Evolutionary conservation across 331 rosid genomes (phyloP), one percentile per base, ranked within the genome.

Genomic region (Quercus lobata): DNA sequence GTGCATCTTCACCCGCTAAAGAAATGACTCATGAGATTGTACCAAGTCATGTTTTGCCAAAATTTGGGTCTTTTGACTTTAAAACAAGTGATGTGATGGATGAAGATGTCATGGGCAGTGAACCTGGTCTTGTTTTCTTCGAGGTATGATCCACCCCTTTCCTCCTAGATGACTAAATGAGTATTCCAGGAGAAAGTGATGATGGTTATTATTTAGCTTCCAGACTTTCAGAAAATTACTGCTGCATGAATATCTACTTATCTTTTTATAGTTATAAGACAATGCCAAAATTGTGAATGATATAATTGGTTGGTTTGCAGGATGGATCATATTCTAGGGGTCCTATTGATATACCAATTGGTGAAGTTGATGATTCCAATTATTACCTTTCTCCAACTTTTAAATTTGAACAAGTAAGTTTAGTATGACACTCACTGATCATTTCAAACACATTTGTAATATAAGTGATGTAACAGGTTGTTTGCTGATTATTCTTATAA

Each of bases 291-390:
- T 7, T 15, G n/a, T 25, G 17, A 27, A 62, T 62, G 17, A 27
- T 62, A 18, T 62, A 30, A 19, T 34, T 68, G 16, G 24, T 66
- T 30, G 7, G 79, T 80, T 78, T 83, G 84, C 91, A 95, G 98
- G 99, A 95, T 70, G 99, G 99, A 17, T 95, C 99, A 79, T 95
- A 93, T 82, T 91, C 99, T 34, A 86, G 98, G 79, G 99, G 99
- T 74, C 98, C 98, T 62, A 7, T 91, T 63, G 88, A 88, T 75
- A 93, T 95, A 83, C 93, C 90, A 0, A 84, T 90, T 65, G 86
- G 88, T 57, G 93, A 89, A 65, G 77, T 52, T 56, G 92, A 88
- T 86, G 96, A 90, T 49, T 77, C 94, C 17, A 73, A 83, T 18
- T 89, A 93, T 86, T 91, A 86, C 80, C 21, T 91, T 44, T 86